A percentile compares a stretch with the other conserved stretches of the same genome.
Conservation (phyloP, 345 rosid genomes). For the Cardamine chenopodiifolia region DNA sequence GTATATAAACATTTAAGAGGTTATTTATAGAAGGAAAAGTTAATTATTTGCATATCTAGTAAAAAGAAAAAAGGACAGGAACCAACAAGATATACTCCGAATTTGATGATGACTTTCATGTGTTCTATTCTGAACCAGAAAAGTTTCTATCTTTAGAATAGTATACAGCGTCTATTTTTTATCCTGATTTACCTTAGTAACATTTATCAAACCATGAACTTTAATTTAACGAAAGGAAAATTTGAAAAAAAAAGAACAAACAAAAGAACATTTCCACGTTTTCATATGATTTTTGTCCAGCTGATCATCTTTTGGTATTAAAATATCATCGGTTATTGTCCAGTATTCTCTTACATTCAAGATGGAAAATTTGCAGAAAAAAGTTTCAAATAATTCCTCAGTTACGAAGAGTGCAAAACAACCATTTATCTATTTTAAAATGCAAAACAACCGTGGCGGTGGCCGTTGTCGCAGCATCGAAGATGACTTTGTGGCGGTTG, state of each 20-base stretch:
- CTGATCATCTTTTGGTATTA: neutral
- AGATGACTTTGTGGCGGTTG: no score
- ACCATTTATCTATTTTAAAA: neutral
- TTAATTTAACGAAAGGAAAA: neutral
- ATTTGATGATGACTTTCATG: conserved; percentile 27
- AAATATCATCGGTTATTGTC: neutral
- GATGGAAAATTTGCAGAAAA: neutral
- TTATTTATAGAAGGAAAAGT: neutral
- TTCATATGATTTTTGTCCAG: no score
- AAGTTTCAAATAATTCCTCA: neutral
- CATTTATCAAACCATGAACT: conserved; percentile 1
- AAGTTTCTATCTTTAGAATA: conserved; percentile 32
- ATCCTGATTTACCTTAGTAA: conserved; percentile 1
- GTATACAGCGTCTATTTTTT: conserved; percentile 6
- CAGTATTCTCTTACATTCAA: conserved; percentile 4
- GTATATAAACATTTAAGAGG: neutral
- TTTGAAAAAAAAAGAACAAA: neutral
- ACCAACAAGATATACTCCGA: no score
- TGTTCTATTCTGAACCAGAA: conserved; percentile 19
- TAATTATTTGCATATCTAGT: neutral
- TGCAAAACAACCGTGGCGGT: neutral
- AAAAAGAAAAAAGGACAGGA: neutral
- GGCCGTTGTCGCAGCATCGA: no score
- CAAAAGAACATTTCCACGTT: conserved; percentile 3
- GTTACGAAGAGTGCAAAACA: neutral